Evolutionary conservation across 2,329 filamentous ascomycete genomes (phyloP).

Genomic region (Aciculosporium take): DNA sequence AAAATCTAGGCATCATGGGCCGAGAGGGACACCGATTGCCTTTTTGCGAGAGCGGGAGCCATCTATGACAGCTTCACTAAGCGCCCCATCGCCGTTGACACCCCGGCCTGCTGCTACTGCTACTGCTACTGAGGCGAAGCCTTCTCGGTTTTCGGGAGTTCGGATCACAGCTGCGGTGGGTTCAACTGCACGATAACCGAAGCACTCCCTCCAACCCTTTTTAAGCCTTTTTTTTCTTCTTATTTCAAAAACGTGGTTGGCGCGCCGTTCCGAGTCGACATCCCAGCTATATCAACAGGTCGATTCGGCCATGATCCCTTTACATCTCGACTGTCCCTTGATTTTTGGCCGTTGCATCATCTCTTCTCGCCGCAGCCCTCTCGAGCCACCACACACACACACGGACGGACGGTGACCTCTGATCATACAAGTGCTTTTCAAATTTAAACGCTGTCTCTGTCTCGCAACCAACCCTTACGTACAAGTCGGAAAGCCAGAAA

Average conservation of each 20-base stretch:
- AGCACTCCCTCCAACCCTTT: background rate
- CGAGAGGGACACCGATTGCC: no score
- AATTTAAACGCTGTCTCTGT: no score
- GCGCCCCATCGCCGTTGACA: background rate
- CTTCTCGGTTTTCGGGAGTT: background rate
- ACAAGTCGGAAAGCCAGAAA: no score
- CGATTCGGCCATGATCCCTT: background rate
- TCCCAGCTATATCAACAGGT: background rate
- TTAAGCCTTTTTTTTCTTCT: background rate
- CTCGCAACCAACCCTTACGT: no score
- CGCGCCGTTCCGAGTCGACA: background rate
- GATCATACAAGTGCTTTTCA: no score
- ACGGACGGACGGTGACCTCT: no score
- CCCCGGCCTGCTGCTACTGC: background rate
- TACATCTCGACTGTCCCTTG: background rate
- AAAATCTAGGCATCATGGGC: no score
- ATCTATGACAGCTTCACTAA: background rate
- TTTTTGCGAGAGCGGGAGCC: background rate
- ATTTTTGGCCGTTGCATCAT: no score
- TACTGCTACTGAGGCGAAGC: background rate
- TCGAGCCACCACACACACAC: no score
- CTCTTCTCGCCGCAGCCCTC: no score
- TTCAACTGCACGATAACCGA: background rate
- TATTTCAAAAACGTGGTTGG: background rate
- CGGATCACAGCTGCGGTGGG: background rate